Evolutionary conservation across 805 yeast genomes (phyloP).

Genomic region (Wickerhamomyces chaumierensis): DNA sequence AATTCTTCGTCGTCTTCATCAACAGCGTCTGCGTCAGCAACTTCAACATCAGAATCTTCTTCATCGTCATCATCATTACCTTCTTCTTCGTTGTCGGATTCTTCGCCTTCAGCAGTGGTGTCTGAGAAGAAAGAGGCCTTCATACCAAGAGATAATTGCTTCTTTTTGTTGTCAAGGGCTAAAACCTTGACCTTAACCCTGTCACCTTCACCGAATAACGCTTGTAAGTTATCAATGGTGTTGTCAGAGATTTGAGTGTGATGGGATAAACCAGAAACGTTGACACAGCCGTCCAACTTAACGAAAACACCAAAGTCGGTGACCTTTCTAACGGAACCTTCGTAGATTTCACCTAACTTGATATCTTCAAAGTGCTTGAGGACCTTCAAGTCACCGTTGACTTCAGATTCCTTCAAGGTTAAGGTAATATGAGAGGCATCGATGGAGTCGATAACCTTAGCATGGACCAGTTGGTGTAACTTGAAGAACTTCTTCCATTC

Average conservation of each 20-base stretch:
- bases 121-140: slow-evolving; percentile 77
- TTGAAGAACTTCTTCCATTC: slow-evolving; percentile 80
- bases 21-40: slow-evolving; percentile 11
- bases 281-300: slow-evolving; percentile 60
- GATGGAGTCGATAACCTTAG: slow-evolving; percentile 56
- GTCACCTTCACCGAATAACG: slow-evolving; percentile 81
- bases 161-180: slow-evolving; percentile 48
- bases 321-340: slow-evolving; percentile 67
- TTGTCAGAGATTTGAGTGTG: slow-evolving; percentile 74
- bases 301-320: slow-evolving; percentile 91
- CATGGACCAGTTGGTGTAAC: slow-evolving; percentile 61
- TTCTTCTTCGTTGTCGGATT: slow-evolving; percentile 11
- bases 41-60: too few relatives aligned
- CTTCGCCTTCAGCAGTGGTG: slow-evolving; percentile 23
- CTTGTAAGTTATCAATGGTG: slow-evolving; percentile 40
- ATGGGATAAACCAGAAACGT: slow-evolving; percentile 81
- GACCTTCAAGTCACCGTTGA: slow-evolving; percentile 54
- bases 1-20: slow-evolving; percentile 10
- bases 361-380: slow-evolving; percentile 59
- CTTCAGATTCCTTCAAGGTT: slow-evolving; percentile 72
- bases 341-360: slow-evolving; percentile 55
- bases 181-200: slow-evolving; percentile 78
- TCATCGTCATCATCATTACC: too few relatives aligned
- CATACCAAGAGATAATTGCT: slow-evolving; percentile 81
- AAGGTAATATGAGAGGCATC: slow-evolving; percentile 56